These are phyloP conservation scores for Yamadazyma paraphyllophila DNA, from an alignment of 805 yeast genomes.

Conservation along the genomic window DNA sequence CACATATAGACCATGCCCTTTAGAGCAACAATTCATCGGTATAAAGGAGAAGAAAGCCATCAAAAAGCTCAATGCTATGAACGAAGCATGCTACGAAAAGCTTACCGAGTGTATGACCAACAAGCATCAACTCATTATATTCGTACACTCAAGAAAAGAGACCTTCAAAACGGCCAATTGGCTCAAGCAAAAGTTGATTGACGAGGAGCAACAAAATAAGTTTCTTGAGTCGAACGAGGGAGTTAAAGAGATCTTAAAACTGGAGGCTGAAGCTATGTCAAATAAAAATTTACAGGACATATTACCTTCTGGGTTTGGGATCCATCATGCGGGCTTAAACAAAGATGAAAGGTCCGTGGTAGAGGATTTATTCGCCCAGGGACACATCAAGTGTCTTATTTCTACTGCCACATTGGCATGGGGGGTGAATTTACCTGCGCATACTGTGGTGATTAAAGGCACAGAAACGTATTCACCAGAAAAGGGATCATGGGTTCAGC, in stretches of 20 bases:
- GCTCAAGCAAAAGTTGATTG: conserved; percentile 60
- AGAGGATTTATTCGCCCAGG: conserved; percentile 87
- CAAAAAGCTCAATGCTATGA: conserved; percentile 77
- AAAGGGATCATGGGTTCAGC: conserved; percentile 80
- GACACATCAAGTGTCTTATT: conserved; percentile 76
- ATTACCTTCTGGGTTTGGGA: conserved; percentile 72
- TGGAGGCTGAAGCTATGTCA: conserved; percentile 58
- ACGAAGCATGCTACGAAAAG: conserved; percentile 81
- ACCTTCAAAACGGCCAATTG: conserved; percentile 80
- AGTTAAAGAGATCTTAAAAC: conserved; percentile 56
- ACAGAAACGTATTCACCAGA: conserved; percentile 93
- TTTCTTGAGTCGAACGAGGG: conserved; percentile 47
- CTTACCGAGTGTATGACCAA: conserved; percentile 58
- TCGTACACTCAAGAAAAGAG: conserved; percentile 93
- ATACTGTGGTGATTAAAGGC: conserved; percentile 89
- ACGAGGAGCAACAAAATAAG: conserved; percentile 46
- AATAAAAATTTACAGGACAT: conserved; percentile 57
- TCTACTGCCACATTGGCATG: conserved; percentile 94
- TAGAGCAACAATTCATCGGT: conserved; percentile 85
- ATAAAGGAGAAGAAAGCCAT: conserved; percentile 80
- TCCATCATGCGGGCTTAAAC: conserved; percentile 88
- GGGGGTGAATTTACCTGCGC: conserved; percentile 97
- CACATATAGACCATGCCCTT: conserved; percentile 86
- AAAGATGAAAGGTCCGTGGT: conserved; percentile 70
- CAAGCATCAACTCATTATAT: conserved; percentile 78